phyloP scores from a whole-genome alignment of 352 stramenopile genomes.

The Pseudoperonospora humuli region DNA sequence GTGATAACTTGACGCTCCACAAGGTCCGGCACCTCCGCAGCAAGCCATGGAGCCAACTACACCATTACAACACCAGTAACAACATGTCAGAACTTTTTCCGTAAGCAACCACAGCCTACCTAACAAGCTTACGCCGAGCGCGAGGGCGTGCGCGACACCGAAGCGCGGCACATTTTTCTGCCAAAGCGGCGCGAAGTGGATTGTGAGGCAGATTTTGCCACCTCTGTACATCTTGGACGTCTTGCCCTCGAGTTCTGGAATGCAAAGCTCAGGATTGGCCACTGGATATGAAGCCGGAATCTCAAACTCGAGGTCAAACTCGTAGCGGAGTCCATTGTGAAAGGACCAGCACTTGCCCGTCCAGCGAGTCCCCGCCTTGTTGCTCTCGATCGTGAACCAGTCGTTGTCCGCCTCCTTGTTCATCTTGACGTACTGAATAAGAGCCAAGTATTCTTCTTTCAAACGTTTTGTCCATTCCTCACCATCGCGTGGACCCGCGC shows the following conservation, averaged over 20 bases:
- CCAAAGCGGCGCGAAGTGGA: constrained; percentile 87
- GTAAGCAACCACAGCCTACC: too few relatives aligned
- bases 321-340: constrained; percentile 77
- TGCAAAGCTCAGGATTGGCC: constrained; percentile 74
- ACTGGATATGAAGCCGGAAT: constrained; percentile 80
- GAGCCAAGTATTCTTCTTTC: constrained; percentile 82
- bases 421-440: constrained; percentile 87
- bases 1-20: constrained; percentile 72
- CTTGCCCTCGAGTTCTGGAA: constrained; percentile 85
- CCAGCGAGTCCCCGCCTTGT: constrained; percentile 78
- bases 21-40: constrained; percentile 80
- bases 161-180: constrained; percentile 86
- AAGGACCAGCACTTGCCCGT: constrained; percentile 86
- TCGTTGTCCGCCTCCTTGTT: constrained; percentile 88
- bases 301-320: constrained; percentile 84
- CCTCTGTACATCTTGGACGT: constrained; percentile 89
- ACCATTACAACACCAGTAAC: constrained; percentile 5
- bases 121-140: constrained; percentile 45
- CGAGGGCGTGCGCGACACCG: constrained; percentile 76
- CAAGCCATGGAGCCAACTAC: constrained; percentile 81
- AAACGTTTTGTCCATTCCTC: constrained; percentile 75
- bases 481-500: constrained; percentile 71
- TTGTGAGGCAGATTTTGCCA: constrained; percentile 84
- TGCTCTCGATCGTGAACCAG: constrained; percentile 86
- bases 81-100: background rate